Base-by-base conservation (phyloP, 257 asterid species). In the Lycium barbarum region DNA sequence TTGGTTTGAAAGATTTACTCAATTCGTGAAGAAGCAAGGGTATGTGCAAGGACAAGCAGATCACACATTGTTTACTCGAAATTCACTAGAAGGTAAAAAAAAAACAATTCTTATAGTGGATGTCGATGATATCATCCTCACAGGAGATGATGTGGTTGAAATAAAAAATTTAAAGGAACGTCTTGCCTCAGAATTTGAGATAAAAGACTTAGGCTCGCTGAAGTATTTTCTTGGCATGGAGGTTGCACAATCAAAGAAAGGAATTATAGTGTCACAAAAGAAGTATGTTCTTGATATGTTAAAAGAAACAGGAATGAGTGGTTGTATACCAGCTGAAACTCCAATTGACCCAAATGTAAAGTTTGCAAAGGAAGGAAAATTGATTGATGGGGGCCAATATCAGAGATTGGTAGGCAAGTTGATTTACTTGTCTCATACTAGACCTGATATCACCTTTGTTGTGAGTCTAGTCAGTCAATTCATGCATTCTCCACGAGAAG, bases 261-360 rank as follows among this genome's bases (percentile, higher is more conserved):
- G 55, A 43, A 1, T 43, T 18, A 43, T 43, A 2, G 36, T 40
- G 9, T 36, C 12, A 38, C 55, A 70, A 70, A 18, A 33, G 14
- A 70, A 70, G 14, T 68, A 36, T 38, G 79, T 1, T 18, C 55
- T 70, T 4, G 54, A 18, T 40, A 7, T 40, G 33, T n/a, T 17
- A 15, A 80, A n/a, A 17, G 54, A 57, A 54, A 61, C 70, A n/a
- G 12, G 65, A 7, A 78, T 79, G 63, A 76, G 68, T 5, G 86
- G 84, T 0, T 73, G 76, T 9, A 79, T 81, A 9, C 26, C 35
- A 26, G 53, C 51, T 38, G 22, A 70, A 17, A 66, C 85, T 5
- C 85, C 80, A 4, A 47, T 80, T 38, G 80, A 80, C 0, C 57
- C 83, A 3, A 86, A 81, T 33, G 5, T 35, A 20, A 84, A 80